Conservation (phyloP, 257 asterid genomes). For the Ehretia macrophylla region DNA sequence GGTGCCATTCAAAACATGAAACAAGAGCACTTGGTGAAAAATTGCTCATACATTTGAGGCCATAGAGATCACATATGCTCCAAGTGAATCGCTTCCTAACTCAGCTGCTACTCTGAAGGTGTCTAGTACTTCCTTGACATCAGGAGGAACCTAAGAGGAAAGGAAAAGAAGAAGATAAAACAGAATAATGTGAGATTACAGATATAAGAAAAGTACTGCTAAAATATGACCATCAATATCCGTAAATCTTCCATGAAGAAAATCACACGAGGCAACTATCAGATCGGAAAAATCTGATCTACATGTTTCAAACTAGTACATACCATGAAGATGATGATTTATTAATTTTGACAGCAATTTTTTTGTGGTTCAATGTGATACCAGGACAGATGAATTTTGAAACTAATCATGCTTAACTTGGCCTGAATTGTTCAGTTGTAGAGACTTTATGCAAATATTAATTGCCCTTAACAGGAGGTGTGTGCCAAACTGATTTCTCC, state of each 20-base stretch:
- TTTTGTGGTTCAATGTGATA: too few species aligned
- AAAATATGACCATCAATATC: neutral
- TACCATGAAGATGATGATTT: too few species aligned
- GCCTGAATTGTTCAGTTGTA: too few species aligned
- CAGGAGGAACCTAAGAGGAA: conserved; percentile 58
- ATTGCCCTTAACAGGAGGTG: too few species aligned
- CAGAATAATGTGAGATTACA: neutral
- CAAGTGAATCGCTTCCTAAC: conserved; percentile 87
- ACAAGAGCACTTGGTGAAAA: neutral
- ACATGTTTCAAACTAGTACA: too few species aligned
- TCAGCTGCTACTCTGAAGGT: conserved; percentile 95
- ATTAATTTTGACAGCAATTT: too few species aligned
- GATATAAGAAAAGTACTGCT: neutral
- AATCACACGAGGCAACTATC: neutral
- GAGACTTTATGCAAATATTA: too few species aligned
- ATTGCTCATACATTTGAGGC: conserved; percentile 68
- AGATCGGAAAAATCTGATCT: neutral
- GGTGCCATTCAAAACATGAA: conserved; percentile 3
- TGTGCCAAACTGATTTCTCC: too few species aligned
- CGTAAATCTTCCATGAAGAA: neutral
- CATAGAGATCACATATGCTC: conserved; percentile 99
- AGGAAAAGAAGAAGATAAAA: neutral
- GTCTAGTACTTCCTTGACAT: conserved; percentile 89
- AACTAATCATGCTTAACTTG: too few species aligned
- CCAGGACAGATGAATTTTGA: too few species aligned